phyloP scores from a whole-genome alignment of 2,329 filamentous ascomycete genomes.

The Colletotrichum eleusines region DNA sequence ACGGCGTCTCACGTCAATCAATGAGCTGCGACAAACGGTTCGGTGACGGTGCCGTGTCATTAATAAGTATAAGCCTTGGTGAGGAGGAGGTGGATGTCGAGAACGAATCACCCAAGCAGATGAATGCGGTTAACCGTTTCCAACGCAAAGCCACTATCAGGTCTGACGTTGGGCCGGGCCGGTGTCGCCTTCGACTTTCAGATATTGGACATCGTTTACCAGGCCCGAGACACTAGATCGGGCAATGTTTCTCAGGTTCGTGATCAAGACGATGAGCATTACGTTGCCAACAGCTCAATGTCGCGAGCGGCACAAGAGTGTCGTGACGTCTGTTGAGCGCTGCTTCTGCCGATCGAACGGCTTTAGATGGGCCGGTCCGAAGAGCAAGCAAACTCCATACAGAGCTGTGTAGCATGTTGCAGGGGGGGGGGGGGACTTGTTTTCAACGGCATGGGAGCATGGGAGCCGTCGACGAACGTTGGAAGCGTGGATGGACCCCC shows the following conservation, averaged over 20 bases:
- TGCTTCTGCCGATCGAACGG: not conserved
- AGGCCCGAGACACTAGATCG: not conserved
- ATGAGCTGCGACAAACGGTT: not conserved
- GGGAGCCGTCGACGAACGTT: not conserved
- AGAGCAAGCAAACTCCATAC: not conserved
- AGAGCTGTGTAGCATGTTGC: not conserved
- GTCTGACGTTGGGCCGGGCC: not conserved
- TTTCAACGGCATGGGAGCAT: not conserved
- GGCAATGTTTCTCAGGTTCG: not conserved
- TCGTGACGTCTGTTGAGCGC: not conserved
- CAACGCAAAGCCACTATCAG: not conserved
- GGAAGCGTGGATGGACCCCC: not conserved
- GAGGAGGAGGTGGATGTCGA: too few species aligned
- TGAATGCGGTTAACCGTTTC: not conserved
- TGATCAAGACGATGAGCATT: not conserved
- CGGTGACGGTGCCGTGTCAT: not conserved
- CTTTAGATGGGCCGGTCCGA: not conserved
- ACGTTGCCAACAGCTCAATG: not conserved
- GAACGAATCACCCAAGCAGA: not conserved
- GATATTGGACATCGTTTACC: not conserved
- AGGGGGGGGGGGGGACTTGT: too few species aligned
- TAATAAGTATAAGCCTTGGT: not conserved
- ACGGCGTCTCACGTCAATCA: conserved; percentile 1
- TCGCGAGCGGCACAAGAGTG: not conserved
- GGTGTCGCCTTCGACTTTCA: not conserved